Conservation (phyloP, 768 basidiomycete species). For the Dioszegia aurantiaca region DNA sequence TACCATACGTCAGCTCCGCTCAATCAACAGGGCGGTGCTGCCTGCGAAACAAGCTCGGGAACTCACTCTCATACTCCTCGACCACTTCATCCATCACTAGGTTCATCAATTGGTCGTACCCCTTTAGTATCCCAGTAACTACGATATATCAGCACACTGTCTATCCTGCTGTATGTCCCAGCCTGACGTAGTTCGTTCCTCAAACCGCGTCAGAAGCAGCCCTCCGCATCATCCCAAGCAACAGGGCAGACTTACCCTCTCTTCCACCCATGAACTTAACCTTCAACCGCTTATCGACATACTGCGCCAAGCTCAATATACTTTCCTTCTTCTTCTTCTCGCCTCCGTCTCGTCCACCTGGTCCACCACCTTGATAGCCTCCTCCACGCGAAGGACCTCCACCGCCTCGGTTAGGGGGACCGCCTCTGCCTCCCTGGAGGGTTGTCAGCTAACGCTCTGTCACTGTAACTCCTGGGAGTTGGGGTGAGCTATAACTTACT, state of each 20-base stretch:
- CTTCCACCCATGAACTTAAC: conserved; percentile 98
- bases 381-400: conserved; percentile 52
- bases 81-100: conserved; percentile 94
- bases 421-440: conserved; percentile 39
- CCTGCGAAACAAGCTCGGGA: too few species aligned
- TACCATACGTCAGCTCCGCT: conserved; percentile 28
- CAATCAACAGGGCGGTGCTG: conserved; percentile 54
- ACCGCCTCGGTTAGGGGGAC: conserved; percentile 43
- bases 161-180: not conserved
- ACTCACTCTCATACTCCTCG: conserved; percentile 70
- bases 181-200: too few species aligned
- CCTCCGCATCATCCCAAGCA: too few species aligned
- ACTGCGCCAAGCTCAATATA: conserved; percentile 91
- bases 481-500: too few species aligned
- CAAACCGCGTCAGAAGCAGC: too few species aligned
- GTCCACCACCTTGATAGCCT: conserved; percentile 54
- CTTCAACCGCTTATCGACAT: conserved; percentile 83
- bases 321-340: conserved; percentile 86
- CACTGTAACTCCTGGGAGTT: too few species aligned
- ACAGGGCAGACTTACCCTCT: conserved; percentile 63
- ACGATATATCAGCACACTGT: conserved; percentile 13
- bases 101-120: conserved; percentile 92
- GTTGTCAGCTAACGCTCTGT: conserved; percentile 49
- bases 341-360: conserved; percentile 55
- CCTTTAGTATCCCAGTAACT: conserved; percentile 92